Conservation (phyloP, 129 eudicot species). For the Lactuca sativa region DNA sequence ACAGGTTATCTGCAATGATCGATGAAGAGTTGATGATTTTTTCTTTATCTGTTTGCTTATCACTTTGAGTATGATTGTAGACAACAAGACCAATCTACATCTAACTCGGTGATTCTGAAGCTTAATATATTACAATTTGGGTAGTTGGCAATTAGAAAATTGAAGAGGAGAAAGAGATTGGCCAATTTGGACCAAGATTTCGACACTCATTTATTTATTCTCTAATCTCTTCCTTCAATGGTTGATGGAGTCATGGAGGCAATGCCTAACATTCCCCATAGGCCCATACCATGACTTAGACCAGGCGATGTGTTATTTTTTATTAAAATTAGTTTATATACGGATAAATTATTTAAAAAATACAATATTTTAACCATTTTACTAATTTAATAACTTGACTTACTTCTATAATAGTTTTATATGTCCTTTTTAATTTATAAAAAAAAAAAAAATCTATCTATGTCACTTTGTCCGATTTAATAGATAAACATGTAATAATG, state of each 20-base stretch:
- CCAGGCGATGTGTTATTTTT: neutral
- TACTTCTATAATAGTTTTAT: too few species aligned
- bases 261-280: constrained; percentile 1
- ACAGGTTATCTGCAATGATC: neutral
- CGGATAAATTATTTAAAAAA: neutral
- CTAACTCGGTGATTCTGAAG: neutral
- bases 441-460: too few species aligned
- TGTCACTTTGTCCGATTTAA: too few species aligned
- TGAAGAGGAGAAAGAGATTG: constrained; percentile 15
- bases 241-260: constrained; percentile 10
- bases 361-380: neutral
- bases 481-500: too few species aligned
- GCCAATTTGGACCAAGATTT: constrained; percentile 26
- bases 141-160: neutral
- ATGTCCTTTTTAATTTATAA: too few species aligned
- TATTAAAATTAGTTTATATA: neutral
- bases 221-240: neutral
- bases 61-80: constrained; percentile 11
- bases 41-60: neutral
- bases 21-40: neutral
- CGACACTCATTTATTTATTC: neutral
- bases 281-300: constrained; percentile 1
- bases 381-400: too few species aligned
- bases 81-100: neutral
- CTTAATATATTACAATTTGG: constrained; percentile 2